Percentiles rank a stretch among this genome's conserved stretches.
Conservation (phyloP, 2,329 filamentous ascomycete genomes). For the Colletotrichum tamarilloi region DNA sequence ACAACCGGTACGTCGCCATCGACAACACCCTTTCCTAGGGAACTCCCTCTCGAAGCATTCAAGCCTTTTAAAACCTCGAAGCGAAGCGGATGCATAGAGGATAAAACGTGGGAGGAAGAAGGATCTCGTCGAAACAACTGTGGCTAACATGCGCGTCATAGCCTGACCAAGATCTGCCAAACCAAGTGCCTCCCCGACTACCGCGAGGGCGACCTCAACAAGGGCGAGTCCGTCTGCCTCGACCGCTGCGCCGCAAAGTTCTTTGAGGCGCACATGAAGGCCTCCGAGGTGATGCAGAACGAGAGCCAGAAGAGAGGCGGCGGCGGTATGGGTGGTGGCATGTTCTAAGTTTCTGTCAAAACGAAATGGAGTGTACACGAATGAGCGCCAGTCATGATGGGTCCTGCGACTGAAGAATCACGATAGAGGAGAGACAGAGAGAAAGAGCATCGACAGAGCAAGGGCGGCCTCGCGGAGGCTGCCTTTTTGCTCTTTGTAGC, state of each 20-base stretch:
- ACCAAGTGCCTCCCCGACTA: slow-evolving; percentile 97
- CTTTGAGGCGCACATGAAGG: slow-evolving; percentile 98
- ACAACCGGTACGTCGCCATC: slow-evolving; percentile 79
- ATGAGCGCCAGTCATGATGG: not conserved
- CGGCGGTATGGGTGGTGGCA: slow-evolving; percentile 60
- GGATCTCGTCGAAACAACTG: not conserved
- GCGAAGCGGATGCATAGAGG: not conserved
- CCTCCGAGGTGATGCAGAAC: slow-evolving; percentile 95
- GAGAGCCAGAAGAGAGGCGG: slow-evolving; percentile 78
- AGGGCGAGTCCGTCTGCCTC: slow-evolving; percentile 97
- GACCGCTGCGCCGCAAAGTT: slow-evolving; percentile 98
- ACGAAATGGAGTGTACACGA: not conserved
- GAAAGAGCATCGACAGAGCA: not conserved
- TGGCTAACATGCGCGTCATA: slow-evolving; percentile 46
- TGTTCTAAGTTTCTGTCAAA: slow-evolving; percentile 45
- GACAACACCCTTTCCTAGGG: not conserved
- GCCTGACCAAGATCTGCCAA: slow-evolving; percentile 88
- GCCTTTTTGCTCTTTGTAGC: not conserved
- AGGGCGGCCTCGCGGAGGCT: not conserved
- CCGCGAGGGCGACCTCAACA: slow-evolving; percentile 96
- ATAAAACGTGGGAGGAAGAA: not conserved
- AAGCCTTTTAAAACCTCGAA: no score
- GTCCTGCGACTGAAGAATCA: not conserved
- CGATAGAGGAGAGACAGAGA: not conserved
- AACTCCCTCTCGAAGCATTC: no score